Percentiles rank a stretch among this genome's conserved stretches.
Conservation (phyloP, 805 yeast genomes). For the Komagataella populi region DNA sequence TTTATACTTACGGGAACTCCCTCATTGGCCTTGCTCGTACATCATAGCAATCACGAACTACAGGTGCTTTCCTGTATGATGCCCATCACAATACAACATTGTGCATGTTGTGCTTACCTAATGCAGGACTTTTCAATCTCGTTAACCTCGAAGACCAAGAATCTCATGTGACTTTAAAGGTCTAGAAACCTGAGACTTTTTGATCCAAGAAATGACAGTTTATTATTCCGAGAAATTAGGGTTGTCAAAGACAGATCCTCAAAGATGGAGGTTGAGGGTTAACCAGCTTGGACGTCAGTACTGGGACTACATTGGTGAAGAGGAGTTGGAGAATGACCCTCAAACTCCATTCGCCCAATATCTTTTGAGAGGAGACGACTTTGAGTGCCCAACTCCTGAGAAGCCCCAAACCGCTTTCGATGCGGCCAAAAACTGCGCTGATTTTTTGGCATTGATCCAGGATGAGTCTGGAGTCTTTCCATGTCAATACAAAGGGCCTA, state of each 20-base stretch:
- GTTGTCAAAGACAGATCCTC: conserved; percentile 52
- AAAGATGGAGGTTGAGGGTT: conserved; percentile 62
- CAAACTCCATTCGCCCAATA: conserved; percentile 48
- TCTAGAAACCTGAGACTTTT: too few species aligned
- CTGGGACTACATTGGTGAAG: conserved; percentile 54
- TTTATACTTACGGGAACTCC: not conserved
- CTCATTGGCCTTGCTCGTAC: not conserved
- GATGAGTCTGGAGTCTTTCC: conserved; percentile 83
- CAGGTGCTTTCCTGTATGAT: not conserved
- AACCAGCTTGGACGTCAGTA: conserved; percentile 64
- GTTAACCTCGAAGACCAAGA: too few species aligned
- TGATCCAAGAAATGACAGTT: not conserved
- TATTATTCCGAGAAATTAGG: conserved; percentile 60
- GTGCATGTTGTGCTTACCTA: not conserved
- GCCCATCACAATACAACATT: not conserved
- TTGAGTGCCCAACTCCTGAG: conserved; percentile 10
- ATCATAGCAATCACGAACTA: not conserved
- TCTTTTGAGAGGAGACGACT: conserved; percentile 25
- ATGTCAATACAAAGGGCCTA: conserved; percentile 91
- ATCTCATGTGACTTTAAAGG: too few species aligned
- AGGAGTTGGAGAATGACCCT: conserved; percentile 24
- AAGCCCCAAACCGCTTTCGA: conserved; percentile 24
- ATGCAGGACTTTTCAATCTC: not conserved
- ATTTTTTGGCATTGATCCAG: conserved; percentile 57
- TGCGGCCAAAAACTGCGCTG: conserved; percentile 63